Evolutionary conservation across 2,329 filamentous ascomycete species (phyloP).

Genomic region (Onygenales sp.): DNA sequence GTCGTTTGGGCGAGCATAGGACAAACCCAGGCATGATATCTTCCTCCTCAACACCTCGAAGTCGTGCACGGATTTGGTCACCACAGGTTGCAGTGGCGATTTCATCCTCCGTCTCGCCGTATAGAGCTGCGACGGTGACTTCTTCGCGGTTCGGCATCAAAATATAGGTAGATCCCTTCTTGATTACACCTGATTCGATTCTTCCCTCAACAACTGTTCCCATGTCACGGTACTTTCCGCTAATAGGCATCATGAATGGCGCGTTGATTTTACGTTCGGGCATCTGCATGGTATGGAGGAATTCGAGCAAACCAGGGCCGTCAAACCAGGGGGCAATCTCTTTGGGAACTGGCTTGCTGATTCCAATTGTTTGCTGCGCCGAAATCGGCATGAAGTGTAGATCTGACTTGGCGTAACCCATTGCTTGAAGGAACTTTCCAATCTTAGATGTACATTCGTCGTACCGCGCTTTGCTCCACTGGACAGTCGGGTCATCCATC

Average conservation of each 20-base stretch:
- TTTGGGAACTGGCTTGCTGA: constrained; percentile 78
- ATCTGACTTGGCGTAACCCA: constrained; percentile 93
- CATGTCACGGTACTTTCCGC: constrained; percentile 93
- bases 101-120: constrained; percentile 95
- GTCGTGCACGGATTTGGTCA: constrained; percentile 85
- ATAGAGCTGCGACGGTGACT: constrained; percentile 73
- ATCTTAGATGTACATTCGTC: constrained; percentile 90
- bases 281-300: constrained; percentile 85
- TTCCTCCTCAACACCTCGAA: constrained; percentile 94
- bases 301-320: constrained; percentile 85
- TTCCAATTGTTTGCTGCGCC: constrained; percentile 73
- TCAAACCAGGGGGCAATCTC: constrained; percentile 73
- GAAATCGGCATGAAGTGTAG: constrained; percentile 94
- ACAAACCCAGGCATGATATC: constrained; percentile 94
- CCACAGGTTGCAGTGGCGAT: constrained; percentile 72
- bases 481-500: constrained; percentile 95
- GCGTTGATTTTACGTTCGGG: constrained; percentile 94
- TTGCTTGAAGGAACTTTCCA: constrained; percentile 74
- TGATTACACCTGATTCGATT: constrained; percentile 87
- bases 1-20: constrained; percentile 84
- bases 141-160: constrained; percentile 94
- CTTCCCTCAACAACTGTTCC: constrained; percentile 97
- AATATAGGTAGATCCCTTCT: constrained; percentile 74
- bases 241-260: constrained; percentile 98
- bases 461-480: constrained; percentile 90